Evolutionary conservation across 805 yeast genomes (phyloP).

Genomic region (Saturnispora sanitii): DNA sequence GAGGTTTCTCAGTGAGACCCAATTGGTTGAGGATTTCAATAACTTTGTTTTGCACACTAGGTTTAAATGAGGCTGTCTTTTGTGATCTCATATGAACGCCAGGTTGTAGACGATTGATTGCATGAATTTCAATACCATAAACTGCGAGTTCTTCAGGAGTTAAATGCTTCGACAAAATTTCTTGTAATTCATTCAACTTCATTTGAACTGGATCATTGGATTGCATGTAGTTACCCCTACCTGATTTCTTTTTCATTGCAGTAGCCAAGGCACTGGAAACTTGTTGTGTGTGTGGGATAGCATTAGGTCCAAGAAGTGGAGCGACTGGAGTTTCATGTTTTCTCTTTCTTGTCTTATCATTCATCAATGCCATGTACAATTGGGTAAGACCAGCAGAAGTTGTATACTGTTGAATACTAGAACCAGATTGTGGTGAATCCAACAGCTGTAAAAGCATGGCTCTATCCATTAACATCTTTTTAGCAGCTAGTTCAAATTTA

Average conservation of each 20-base stretch:
- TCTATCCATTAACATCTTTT: conserved; percentile 76
- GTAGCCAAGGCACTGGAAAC: conserved; percentile 14
- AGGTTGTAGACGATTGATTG: conserved; percentile 51
- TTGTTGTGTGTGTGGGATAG: conserved; percentile 37
- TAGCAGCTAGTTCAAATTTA: conserved; percentile 84
- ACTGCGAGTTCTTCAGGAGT: conserved; percentile 73
- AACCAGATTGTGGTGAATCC: conserved; percentile 80
- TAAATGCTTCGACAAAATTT: conserved; percentile 43
- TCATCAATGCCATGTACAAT: conserved; percentile 68
- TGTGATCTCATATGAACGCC: conserved; percentile 80
- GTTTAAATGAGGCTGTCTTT: conserved; percentile 69
- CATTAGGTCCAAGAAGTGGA: conserved; percentile 48
- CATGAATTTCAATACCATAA: conserved; percentile 74
- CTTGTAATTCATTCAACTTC: conserved; percentile 20
- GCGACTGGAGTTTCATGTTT: conserved; percentile 46
- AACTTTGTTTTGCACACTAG: conserved; percentile 59
- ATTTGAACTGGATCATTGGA: conserved; percentile 12
- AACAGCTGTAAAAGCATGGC: conserved; percentile 65
- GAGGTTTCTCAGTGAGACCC: conserved; percentile 71
- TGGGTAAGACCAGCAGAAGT: conserved; percentile 87
- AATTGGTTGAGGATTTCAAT: conserved; percentile 61
- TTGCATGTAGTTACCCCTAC: conserved; percentile 3
- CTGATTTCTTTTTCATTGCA: conserved; percentile 6
- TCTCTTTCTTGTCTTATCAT: conserved; percentile 52
- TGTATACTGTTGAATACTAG: conserved; percentile 63